Percentiles rank a stretch among this genome's conserved stretches.
These are phyloP conservation scores for cucumber (Cucumis sativus) DNA, from an alignment of 306 rosid genomes.

Conservation along the genomic window DNA sequence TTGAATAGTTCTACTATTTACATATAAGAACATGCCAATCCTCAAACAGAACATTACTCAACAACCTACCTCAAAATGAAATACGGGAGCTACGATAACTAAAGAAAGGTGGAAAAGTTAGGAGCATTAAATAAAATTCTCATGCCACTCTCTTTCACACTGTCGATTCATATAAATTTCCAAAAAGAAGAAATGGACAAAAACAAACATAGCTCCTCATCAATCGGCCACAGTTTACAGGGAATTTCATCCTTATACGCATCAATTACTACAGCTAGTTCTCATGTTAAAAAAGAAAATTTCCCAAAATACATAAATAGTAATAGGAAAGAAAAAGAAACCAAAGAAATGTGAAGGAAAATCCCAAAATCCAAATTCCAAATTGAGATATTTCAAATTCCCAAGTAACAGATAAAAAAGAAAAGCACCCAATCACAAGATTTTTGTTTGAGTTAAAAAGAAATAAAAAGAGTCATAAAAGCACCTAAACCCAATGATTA, in stretches of 20 bases:
- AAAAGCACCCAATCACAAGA: slow-evolving; percentile 7
- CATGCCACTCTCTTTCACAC: not conserved
- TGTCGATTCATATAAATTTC: not conserved
- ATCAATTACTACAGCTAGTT: not conserved
- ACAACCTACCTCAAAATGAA: not conserved
- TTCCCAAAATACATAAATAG: not conserved
- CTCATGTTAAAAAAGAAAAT: not conserved
- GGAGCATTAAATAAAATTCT: not conserved
- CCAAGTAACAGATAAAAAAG: not conserved
- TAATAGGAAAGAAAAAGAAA: not conserved
- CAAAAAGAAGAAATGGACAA: not conserved
- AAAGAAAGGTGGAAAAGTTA: not conserved
- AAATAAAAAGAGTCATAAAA: not conserved
- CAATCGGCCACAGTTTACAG: not conserved
- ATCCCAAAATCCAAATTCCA: not conserved
- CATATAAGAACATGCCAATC: not conserved
- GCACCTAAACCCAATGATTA: slow-evolving; percentile 1
- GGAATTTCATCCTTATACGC: not conserved
- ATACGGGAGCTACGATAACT: not conserved
- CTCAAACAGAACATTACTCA: not conserved
- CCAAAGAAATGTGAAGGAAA: not conserved
- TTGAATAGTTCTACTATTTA: not conserved
- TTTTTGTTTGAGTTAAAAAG: not conserved
- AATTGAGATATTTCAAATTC: not conserved
- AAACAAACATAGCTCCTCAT: not conserved